Percentiles rank a stretch among this genome's conserved stretches.
Conservation (phyloP, 805 yeast genomes). For the Spathaspora arborariae region DNA sequence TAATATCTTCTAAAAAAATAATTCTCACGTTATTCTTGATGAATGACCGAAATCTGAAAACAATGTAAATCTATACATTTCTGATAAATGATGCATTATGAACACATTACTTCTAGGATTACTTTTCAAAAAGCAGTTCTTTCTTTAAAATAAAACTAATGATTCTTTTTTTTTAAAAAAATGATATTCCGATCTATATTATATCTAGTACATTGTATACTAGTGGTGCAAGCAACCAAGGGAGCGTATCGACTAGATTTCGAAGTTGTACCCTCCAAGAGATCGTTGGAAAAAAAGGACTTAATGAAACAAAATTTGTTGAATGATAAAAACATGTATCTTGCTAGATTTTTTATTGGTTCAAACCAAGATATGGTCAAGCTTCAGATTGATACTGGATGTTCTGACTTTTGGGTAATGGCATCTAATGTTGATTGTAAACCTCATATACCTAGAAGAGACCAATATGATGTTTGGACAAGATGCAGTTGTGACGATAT, state of each 20-base stretch:
- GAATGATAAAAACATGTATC: background rate
- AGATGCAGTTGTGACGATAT: background rate
- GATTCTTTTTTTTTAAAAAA: background rate
- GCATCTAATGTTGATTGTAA: constrained; percentile 7
- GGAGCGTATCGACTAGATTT: background rate
- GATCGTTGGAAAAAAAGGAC: background rate
- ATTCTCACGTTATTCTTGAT: too few species aligned
- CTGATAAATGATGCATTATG: background rate
- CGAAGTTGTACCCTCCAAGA: background rate
- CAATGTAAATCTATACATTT: background rate
- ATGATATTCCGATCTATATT: background rate
- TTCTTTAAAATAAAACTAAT: background rate
- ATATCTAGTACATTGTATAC: background rate
- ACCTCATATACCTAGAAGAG: background rate
- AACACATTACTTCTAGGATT: background rate
- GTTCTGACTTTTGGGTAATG: constrained; percentile 18
- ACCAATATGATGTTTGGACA: background rate
- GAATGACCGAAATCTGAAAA: background rate
- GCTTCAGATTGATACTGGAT: constrained; percentile 13
- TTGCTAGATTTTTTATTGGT: constrained; percentile 11
- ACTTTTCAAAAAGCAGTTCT: background rate
- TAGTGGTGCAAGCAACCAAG: background rate
- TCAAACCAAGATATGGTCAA: constrained; percentile 15
- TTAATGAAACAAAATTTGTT: background rate
- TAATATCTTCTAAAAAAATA: too few species aligned